These are phyloP conservation scores for Fraxinus angustifolia DNA, from an alignment of 305 asterid genomes.

Conservation along the genomic window DNA sequence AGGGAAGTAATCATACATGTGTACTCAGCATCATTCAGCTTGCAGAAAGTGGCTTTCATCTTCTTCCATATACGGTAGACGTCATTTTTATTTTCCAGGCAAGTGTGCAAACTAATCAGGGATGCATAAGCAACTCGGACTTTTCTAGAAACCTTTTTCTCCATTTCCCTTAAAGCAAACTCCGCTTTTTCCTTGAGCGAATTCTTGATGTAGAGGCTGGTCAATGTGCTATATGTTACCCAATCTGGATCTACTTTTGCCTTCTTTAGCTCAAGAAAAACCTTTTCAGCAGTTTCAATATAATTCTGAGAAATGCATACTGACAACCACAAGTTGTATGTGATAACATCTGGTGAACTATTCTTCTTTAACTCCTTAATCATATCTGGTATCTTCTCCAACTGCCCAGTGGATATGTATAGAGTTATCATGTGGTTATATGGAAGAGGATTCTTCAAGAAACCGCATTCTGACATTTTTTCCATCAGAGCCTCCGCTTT, in stretches of 20 bases:
- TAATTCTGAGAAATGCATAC: conserved; percentile 62
- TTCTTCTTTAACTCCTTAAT: conserved; percentile 60
- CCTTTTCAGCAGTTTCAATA: conserved; percentile 61
- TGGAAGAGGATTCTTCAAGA: conserved; percentile 65
- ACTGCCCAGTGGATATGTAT: conserved; percentile 56
- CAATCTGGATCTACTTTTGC: conserved; percentile 70
- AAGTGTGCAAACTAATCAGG: conserved; percentile 65
- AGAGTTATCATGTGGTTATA: conserved; percentile 78
- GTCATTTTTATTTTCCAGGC: conserved; percentile 49
- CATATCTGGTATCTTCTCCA: conserved; percentile 54
- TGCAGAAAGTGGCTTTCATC: conserved; percentile 58
- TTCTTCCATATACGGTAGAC: conserved; percentile 67
- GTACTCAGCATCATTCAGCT: conserved; percentile 69
- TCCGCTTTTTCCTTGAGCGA: conserved; percentile 66
- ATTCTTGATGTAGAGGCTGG: conserved; percentile 66
- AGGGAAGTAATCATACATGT: conserved; percentile 65
- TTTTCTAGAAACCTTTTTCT: conserved; percentile 56
- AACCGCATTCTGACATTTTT: conserved; percentile 72
- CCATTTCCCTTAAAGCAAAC: conserved; percentile 69
- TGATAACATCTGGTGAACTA: conserved; percentile 70
- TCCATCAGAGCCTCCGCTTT: conserved; percentile 78
- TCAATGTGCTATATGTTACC: conserved; percentile 79
- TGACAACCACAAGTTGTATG: conserved; percentile 71
- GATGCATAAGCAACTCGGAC: conserved; percentile 66
- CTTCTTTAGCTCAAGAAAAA: conserved; percentile 52